These are phyloP conservation scores for Amanita fuliginea DNA, from an alignment of 768 basidiomycete species.

Conservation along the genomic window DNA sequence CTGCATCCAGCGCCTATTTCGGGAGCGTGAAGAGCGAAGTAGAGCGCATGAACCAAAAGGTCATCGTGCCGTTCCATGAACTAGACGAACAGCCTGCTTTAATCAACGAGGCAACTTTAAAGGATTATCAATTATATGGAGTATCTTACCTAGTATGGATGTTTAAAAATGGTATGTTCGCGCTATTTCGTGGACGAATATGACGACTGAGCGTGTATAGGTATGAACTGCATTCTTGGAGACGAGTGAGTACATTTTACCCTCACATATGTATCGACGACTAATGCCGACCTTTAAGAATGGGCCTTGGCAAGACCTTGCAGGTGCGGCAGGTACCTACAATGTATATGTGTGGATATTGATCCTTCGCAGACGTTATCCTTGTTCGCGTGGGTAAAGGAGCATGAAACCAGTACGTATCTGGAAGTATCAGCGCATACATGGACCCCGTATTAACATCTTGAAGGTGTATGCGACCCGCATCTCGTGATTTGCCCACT, in stretches of 20 bases:
- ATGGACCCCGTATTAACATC: not conserved
- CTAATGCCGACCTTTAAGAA: conserved; percentile 20
- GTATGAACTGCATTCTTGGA: conserved; percentile 63
- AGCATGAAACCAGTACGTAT: conserved; percentile 29
- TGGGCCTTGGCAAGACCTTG: conserved; percentile 58
- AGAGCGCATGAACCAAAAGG: conserved; percentile 8
- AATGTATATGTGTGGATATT: not conserved
- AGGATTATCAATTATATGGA: conserved; percentile 62
- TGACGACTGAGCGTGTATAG: conserved; percentile 15
- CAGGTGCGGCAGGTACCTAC: conserved; percentile 24
- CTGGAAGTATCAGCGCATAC: not conserved
- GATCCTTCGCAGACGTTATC: conserved; percentile 32
- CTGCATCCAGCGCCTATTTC: conserved; percentile 22
- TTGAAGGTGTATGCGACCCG: conserved; percentile 34
- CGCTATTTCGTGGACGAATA: conserved; percentile 4
- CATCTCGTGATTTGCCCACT: conserved; percentile 69
- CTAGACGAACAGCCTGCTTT: conserved; percentile 37
- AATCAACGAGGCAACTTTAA: conserved; percentile 49
- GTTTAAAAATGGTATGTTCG: conserved; percentile 47
- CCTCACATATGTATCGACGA: not conserved
- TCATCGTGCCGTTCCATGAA: conserved; percentile 25
- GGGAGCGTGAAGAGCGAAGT: conserved; percentile 21
- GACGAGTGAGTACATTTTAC: conserved; percentile 38
- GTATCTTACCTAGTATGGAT: conserved; percentile 55
- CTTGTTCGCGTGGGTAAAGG: conserved; percentile 58